phyloP scores from a whole-genome alignment of 208 protist genomes.

The Trypanosomatidae sp. region DNA sequence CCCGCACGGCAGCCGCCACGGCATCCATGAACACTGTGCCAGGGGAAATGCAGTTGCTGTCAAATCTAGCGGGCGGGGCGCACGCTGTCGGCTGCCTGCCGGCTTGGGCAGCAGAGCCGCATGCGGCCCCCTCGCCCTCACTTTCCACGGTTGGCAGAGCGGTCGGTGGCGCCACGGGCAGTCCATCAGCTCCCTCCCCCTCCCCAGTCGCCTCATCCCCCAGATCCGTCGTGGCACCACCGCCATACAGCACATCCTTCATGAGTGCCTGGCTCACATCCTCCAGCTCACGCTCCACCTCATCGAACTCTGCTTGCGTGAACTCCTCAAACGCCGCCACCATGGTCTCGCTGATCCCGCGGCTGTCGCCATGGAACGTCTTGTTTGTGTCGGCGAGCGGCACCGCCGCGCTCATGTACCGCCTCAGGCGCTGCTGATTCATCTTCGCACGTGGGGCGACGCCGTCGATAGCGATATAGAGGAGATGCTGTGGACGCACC shows the following conservation, averaged over 20 bases:
- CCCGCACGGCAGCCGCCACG: conserved; percentile 64
- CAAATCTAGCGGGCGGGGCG: conserved; percentile 72
- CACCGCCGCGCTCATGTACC: conserved; percentile 73
- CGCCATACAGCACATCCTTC: conserved; percentile 60
- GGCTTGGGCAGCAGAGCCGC: not conserved
- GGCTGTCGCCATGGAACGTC: conserved; percentile 6
- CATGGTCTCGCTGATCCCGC: conserved; percentile 9
- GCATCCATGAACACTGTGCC: conserved; percentile 98
- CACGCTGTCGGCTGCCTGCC: conserved; percentile 1
- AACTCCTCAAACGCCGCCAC: conserved; percentile 58
- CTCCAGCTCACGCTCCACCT: conserved; percentile 48
- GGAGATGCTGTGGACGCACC: conserved; percentile 91
- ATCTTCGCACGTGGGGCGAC: conserved; percentile 99
- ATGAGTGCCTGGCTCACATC: conserved; percentile 41
- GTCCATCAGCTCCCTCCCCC: not conserved
- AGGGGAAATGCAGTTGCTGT: conserved; percentile 99
- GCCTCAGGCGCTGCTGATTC: conserved; percentile 98
- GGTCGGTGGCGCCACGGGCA: not conserved
- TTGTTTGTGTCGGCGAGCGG: conserved; percentile 26
- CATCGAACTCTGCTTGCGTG: conserved; percentile 35
- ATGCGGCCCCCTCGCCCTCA: not conserved
- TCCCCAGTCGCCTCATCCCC: not conserved
- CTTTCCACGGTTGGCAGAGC: not conserved
- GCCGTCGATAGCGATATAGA: conserved; percentile 98
- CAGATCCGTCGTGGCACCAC: not conserved